Conservation (phyloP, 768 basidiomycete species). For the Hygrophoropsis aurantiaca region DNA sequence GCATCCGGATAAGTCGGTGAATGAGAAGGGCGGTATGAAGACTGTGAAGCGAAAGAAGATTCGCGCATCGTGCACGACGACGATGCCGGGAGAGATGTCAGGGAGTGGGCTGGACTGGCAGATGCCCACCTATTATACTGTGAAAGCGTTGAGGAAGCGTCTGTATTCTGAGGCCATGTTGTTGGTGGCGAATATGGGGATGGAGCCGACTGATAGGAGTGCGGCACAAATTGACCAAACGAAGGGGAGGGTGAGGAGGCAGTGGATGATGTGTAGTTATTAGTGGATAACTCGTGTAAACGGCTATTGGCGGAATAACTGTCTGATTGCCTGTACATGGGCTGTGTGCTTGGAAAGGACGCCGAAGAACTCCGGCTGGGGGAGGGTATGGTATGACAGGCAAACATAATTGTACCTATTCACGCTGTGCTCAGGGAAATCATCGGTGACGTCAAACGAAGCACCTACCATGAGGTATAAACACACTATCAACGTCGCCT, state of each 20-base stretch:
- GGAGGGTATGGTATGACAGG: slow-evolving; percentile 36
- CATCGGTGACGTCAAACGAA: slow-evolving; percentile 35
- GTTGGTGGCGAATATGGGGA: slow-evolving; percentile 24
- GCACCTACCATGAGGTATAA: slow-evolving; percentile 81
- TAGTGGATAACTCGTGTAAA: slow-evolving; percentile 26
- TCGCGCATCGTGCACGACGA: slow-evolving; percentile 29
- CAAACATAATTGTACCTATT: slow-evolving; percentile 39
- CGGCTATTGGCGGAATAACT: slow-evolving; percentile 19
- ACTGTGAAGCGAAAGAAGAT: slow-evolving; percentile 22
- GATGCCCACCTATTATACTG: slow-evolving; percentile 31
- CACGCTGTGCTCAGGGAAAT: slow-evolving; percentile 15
- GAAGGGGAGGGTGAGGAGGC: slow-evolving; percentile 26
- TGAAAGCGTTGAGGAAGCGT: slow-evolving; percentile 25
- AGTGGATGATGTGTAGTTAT: slow-evolving; percentile 30
- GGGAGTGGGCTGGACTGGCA: slow-evolving; percentile 25
- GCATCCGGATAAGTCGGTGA: slow-evolving; percentile 25
- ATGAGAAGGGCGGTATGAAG: slow-evolving; percentile 41
- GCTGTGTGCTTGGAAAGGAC: slow-evolving; percentile 23
- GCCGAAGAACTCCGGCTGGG: slow-evolving; percentile 18
- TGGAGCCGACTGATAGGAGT: slow-evolving; percentile 19
- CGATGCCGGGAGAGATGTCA: slow-evolving; percentile 17
- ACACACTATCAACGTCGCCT: slow-evolving; percentile 80
- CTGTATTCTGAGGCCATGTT: slow-evolving; percentile 25
- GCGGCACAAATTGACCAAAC: slow-evolving; percentile 17
- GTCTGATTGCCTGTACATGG: slow-evolving; percentile 24